Evolutionary conservation across 2,329 filamentous ascomycete genomes (phyloP).

Genomic region (Cladophialophora psammophila): DNA sequence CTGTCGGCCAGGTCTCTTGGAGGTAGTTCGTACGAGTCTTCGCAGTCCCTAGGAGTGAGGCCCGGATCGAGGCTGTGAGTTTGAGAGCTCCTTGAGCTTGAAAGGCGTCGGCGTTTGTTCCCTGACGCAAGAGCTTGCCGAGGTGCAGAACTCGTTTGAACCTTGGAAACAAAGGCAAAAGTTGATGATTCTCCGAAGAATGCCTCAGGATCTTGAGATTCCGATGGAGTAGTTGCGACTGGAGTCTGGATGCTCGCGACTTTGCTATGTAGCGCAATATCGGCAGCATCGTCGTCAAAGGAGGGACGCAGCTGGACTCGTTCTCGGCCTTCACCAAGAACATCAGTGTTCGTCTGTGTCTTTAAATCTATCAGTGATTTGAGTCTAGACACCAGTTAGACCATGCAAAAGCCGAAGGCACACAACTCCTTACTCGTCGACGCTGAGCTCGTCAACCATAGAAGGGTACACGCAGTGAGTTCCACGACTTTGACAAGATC

Average conservation of each 20-base stretch:
- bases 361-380: background rate
- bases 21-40: background rate
- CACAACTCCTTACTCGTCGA: background rate
- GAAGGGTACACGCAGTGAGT: slow-evolving; percentile 2
- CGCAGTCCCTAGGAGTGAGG: background rate
- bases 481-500: background rate
- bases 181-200: slow-evolving; percentile 22
- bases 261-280: background rate
- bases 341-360: background rate
- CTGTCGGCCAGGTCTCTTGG: slow-evolving; percentile 7
- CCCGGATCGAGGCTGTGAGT: background rate
- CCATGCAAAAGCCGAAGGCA: background rate
- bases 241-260: background rate
- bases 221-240: background rate
- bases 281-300: slow-evolving; percentile 4
- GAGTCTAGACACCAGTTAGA: background rate
- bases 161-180: slow-evolving; percentile 15
- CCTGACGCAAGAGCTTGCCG: background rate
- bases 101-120: background rate
- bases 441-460: slow-evolving; percentile 10
- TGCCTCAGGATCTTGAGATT: background rate
- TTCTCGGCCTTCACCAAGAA: background rate
- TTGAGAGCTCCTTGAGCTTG: background rate
- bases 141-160: background rate
- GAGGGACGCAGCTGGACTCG: background rate